Conservation (phyloP, 2,329 filamentous ascomycete genomes). For the Talaromyces sp. region DNA sequence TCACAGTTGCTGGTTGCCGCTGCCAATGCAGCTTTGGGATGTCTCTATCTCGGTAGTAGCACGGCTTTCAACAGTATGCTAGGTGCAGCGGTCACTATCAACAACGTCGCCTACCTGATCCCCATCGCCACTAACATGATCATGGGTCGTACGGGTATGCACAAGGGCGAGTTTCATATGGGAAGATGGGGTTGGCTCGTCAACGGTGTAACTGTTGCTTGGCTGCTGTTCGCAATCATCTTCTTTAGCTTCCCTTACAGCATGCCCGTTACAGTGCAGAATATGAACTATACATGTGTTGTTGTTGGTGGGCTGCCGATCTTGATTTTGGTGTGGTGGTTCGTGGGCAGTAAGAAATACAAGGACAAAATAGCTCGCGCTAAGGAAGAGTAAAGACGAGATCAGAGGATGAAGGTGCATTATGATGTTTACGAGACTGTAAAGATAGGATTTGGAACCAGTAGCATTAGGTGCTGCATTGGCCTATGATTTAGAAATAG, state of each 20-base stretch:
- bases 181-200: constrained; percentile 41
- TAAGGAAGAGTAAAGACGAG: constrained; percentile 30
- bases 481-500: too few species aligned
- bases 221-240: constrained; percentile 50
- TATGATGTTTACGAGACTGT: neutral
- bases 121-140: constrained; percentile 48
- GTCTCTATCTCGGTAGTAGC: constrained; percentile 63
- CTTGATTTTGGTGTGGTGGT: constrained; percentile 42
- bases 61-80: constrained; percentile 62
- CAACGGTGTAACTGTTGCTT: constrained; percentile 46
- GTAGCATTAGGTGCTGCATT: too few species aligned
- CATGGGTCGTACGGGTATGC: constrained; percentile 43
- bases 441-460: too few species aligned
- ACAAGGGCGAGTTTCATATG: constrained; percentile 46
- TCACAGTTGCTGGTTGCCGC: constrained; percentile 51
- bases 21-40: constrained; percentile 56
- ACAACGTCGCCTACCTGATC: constrained; percentile 46
- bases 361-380: constrained; percentile 27
- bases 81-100: constrained; percentile 35
- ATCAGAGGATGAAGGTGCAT: neutral
- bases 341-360: constrained; percentile 26
- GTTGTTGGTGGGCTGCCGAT: constrained; percentile 43
- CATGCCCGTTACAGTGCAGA: constrained; percentile 37
- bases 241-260: constrained; percentile 47
- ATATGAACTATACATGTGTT: constrained; percentile 52